These are phyloP conservation scores for Mortierella sp. DNA, from an alignment of 371 early-diverging fungal species.

Conservation along the genomic window DNA sequence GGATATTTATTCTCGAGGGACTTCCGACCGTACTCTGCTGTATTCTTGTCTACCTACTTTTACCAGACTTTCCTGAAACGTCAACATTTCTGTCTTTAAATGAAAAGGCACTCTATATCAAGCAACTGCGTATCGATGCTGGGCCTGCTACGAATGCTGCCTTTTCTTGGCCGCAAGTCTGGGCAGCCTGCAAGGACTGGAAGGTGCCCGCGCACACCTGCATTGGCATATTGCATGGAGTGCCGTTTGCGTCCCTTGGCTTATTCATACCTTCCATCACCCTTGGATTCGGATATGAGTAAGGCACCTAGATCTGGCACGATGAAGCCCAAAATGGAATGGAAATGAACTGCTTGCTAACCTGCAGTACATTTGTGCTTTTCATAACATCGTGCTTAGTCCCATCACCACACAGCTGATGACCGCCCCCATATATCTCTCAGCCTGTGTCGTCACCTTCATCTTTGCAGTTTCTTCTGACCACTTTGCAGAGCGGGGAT, in stretches of 20 bases:
- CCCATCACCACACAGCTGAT: slow-evolving; percentile 38
- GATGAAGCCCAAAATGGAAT: too few relatives aligned
- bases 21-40: slow-evolving; percentile 62
- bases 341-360: not conserved
- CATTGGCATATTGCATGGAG: slow-evolving; percentile 7
- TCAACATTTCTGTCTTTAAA: slow-evolving; percentile 63
- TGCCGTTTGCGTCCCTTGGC: slow-evolving; percentile 57
- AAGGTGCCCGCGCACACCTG: slow-evolving; percentile 57
- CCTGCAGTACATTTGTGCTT: not conserved
- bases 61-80: slow-evolving; percentile 71
- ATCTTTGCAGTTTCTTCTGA: slow-evolving; percentile 70
- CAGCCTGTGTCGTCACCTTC: slow-evolving; percentile 65
- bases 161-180: slow-evolving; percentile 67
- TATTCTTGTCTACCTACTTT: slow-evolving; percentile 56
- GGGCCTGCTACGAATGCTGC: slow-evolving; percentile 62
- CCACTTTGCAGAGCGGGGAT: slow-evolving; percentile 66
- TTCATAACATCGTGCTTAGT: not conserved
- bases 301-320: too few relatives aligned
- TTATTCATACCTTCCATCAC: slow-evolving; percentile 79
- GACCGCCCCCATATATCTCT: slow-evolving; percentile 28
- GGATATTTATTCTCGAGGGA: slow-evolving; percentile 74
- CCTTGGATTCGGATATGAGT: slow-evolving; percentile 51
- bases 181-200: slow-evolving; percentile 62
- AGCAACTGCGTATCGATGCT: slow-evolving; percentile 59
- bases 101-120: slow-evolving; percentile 61